A percentile compares a stretch with the other conserved stretches of the same genome.
Conservation (phyloP, 2,329 filamentous ascomycete species). For the Exophiala calicioides region DNA sequence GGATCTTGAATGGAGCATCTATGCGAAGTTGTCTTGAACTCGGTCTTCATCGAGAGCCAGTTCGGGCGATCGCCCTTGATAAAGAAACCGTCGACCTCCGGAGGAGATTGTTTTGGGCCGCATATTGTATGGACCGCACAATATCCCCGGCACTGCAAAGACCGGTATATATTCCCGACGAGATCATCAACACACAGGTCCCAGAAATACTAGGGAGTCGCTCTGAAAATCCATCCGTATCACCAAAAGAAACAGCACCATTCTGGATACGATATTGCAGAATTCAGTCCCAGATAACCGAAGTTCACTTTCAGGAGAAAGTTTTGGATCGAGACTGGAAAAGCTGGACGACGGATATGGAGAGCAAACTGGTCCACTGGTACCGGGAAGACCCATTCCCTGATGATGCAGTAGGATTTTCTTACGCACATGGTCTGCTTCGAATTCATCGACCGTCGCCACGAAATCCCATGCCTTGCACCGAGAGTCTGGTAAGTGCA, state of each 20-base stretch:
- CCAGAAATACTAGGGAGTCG: not conserved
- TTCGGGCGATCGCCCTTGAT: not conserved
- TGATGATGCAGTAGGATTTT: constrained; percentile 9
- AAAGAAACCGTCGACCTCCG: constrained; percentile 10
- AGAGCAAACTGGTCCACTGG: constrained; percentile 12
- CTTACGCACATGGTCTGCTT: constrained; percentile 9
- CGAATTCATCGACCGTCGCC: constrained; percentile 21
- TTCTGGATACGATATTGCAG: constrained; percentile 16
- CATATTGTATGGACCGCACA: constrained; percentile 27
- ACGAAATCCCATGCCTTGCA: constrained; percentile 12
- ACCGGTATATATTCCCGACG: constrained; percentile 25
- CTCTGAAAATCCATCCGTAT: not conserved
- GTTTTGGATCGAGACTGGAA: constrained; percentile 15
- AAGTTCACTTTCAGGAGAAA: constrained; percentile 25
- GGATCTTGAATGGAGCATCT: constrained; percentile 21
- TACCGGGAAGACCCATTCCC: constrained; percentile 7
- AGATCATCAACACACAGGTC: constrained; percentile 13
- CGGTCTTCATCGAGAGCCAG: constrained; percentile 22
- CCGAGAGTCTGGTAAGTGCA: constrained; percentile 14
- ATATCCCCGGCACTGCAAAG: constrained; percentile 24
- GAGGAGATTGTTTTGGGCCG: constrained; percentile 23
- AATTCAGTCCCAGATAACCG: constrained; percentile 21
- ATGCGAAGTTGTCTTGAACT: constrained; percentile 25
- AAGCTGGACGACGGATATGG: constrained; percentile 19
- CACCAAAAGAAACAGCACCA: constrained; percentile 4